phyloP scores from a whole-genome alignment of 352 stramenopile species.

The Globisporangium cylindrosporum region DNA sequence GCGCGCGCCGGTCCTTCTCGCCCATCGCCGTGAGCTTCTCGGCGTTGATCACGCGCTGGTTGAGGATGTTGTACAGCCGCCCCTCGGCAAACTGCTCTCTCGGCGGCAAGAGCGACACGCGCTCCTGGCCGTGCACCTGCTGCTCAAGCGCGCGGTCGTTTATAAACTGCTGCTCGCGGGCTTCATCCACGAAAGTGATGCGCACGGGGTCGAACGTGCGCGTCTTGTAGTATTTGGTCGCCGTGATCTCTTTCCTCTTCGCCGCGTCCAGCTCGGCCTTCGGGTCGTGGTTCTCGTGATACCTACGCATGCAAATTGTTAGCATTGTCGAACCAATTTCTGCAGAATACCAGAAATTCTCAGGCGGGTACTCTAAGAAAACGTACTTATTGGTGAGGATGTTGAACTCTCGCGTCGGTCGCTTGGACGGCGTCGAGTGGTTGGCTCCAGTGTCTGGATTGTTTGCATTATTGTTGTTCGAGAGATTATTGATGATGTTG shows the following conservation, averaged over 20 bases:
- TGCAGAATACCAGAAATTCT: no score
- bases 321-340: no score
- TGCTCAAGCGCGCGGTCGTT: slow-evolving; percentile 34
- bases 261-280: slow-evolving; percentile 31
- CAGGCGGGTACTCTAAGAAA: no score
- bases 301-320: slow-evolving; percentile 20
- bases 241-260: slow-evolving; percentile 46
- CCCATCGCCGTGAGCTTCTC: slow-evolving; percentile 36
- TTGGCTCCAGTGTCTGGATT: not conserved
- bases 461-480: slow-evolving; percentile 12
- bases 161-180: slow-evolving; percentile 54
- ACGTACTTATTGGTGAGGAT: slow-evolving; percentile 76
- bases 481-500: slow-evolving; percentile 67
- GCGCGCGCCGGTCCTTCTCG: slow-evolving; percentile 39
- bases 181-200: slow-evolving; percentile 51
- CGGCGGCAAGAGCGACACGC: slow-evolving; percentile 44
- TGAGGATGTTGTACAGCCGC: slow-evolving; percentile 79
- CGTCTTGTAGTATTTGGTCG: slow-evolving; percentile 66
- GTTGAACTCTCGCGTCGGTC: slow-evolving; percentile 59
- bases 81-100: slow-evolving; percentile 65
- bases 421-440: slow-evolving; percentile 23
- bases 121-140: slow-evolving; percentile 51
- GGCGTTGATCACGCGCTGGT: slow-evolving; percentile 56
- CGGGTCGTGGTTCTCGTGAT: slow-evolving; percentile 53
- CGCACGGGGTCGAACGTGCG: slow-evolving; percentile 64